Evolutionary conservation across 345 rosid genomes (phyloP).

Genomic region (Orychophragmus violaceus): DNA sequence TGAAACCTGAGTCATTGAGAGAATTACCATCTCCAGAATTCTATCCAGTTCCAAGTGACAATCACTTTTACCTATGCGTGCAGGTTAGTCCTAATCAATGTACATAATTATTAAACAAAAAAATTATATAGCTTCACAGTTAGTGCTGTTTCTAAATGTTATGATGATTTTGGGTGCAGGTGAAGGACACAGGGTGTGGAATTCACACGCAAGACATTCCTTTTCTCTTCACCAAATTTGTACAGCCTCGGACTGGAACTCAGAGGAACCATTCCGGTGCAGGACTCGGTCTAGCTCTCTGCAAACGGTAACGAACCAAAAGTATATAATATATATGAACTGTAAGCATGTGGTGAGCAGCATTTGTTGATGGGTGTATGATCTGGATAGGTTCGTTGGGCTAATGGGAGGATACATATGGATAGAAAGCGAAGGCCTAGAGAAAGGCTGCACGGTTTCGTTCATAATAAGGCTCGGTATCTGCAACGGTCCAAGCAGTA

Average conservation of each 20-base stretch:
- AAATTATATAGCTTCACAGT: neutral
- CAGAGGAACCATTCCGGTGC: slow-evolving; percentile 42
- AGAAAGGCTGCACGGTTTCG: slow-evolving; percentile 61
- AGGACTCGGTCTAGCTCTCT: slow-evolving; percentile 92
- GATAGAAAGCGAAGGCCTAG: slow-evolving; percentile 81
- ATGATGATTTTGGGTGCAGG: slow-evolving; percentile 39
- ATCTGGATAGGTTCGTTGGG: slow-evolving; percentile 60
- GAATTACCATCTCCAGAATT: slow-evolving; percentile 70
- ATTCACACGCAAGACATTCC: slow-evolving; percentile 68
- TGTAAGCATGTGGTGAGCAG: neutral
- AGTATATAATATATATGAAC: neutral
- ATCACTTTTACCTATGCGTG: slow-evolving; percentile 67
- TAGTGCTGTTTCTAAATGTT: neutral
- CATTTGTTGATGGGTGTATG: slow-evolving; percentile 1
- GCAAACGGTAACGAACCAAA: slow-evolving; percentile 52
- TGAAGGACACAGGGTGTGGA: slow-evolving; percentile 88
- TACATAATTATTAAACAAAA: neutral
- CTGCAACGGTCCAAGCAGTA: slow-evolving; percentile 35
- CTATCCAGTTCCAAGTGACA: slow-evolving; percentile 48
- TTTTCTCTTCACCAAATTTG: slow-evolving; percentile 58
- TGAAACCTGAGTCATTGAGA: slow-evolving; percentile 64
- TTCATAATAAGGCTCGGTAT: slow-evolving; percentile 65
- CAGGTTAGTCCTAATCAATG: slow-evolving; percentile 46
- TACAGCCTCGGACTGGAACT: slow-evolving; percentile 49
- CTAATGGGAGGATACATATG: slow-evolving; percentile 93